These are phyloP conservation scores for Cunninghamia lanceolata DNA, from an alignment of 75 land plant genomes.

Conservation along the genomic window DNA sequence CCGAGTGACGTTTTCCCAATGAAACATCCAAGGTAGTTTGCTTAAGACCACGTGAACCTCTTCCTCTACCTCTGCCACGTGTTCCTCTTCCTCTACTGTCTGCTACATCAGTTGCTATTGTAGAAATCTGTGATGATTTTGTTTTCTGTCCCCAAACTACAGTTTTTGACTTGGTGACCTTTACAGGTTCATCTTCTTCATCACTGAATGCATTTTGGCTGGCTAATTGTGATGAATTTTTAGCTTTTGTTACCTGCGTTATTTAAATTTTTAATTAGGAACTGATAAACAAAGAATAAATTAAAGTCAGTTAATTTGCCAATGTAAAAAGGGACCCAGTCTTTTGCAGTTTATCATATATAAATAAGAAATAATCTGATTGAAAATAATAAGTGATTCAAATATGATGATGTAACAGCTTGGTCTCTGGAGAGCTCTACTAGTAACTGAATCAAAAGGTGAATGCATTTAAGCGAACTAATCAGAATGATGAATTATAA, in stretches of 20 bases:
- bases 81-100: conserved; percentile 46
- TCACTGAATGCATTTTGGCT: conserved; percentile 64
- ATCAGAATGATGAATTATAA: neutral
- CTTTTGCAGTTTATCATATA: conserved; percentile 4
- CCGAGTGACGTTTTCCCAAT: conserved; percentile 50
- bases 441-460: neutral
- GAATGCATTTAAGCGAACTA: neutral
- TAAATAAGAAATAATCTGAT: neutral
- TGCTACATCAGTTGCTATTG: conserved; percentile 35
- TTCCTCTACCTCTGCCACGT: conserved; percentile 54
- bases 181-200: conserved; percentile 57
- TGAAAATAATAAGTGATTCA: neutral
- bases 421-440: neutral
- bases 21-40: conserved; percentile 79
- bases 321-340: neutral
- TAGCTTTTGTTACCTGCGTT: conserved; percentile 32
- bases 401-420: neutral
- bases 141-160: conserved; percentile 30
- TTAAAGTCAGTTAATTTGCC: neutral
- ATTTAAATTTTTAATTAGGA: neutral
- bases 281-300: neutral
- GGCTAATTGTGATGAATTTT: conserved; percentile 20
- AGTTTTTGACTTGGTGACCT: conserved; percentile 31
- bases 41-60: conserved; percentile 53
- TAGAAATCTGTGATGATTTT: conserved; percentile 27